Evolutionary conservation across 2,329 filamentous ascomycete genomes (phyloP), one percentile per base, ranked within the genome.

Genomic region (Myriosclerotinia duriaeana): DNA sequence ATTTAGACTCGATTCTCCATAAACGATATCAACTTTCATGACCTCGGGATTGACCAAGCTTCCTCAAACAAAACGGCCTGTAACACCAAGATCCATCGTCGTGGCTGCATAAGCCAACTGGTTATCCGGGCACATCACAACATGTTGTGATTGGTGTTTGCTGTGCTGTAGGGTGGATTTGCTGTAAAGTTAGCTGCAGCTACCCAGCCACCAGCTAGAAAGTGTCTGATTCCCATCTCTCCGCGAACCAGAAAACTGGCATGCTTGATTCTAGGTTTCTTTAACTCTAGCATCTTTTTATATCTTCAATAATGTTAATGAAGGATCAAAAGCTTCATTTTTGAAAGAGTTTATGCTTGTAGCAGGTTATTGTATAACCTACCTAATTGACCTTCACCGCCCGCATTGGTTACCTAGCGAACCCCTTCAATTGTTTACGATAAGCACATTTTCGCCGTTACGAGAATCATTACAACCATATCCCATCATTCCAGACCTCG

Each of bases 241-340:
- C 61, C 38, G 62, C 62, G 54, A 55, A 67, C 66, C 44, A 65
- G 38, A 62, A 46, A 61, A 22, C 48, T 62, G 30, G 9, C 38
- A 55, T 56, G 56, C 65, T 26, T 63, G 59, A 17, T 60, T 38
- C 20, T 60, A 60, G 58, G 58, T 50, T 46, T 36, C 44, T 50
- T 50, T 38, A 7, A 40, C 40, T 17, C 22, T 26, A 26, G n/a
- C 34, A 38, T 50, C 44, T 22, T 38, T n/a, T 22, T 42, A 22
- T 42, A 62, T 61, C 9, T 22, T 44, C n/a, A 26, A 9, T 46
- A 7, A 55, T 55, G 12, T 26, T 4, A 55, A 38, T 40, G 20
- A 53, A 56, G 52, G 42, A 44, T 65, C 66, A 65, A 66, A 40
- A 61, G 54, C 66, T 50, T 61, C 62, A 67, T 61, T 17, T n/a